Evolutionary conservation across 2,329 filamentous ascomycete species (phyloP), one percentile per base, ranked within the genome.

Genomic region (Fusarium sacchari): DNA sequence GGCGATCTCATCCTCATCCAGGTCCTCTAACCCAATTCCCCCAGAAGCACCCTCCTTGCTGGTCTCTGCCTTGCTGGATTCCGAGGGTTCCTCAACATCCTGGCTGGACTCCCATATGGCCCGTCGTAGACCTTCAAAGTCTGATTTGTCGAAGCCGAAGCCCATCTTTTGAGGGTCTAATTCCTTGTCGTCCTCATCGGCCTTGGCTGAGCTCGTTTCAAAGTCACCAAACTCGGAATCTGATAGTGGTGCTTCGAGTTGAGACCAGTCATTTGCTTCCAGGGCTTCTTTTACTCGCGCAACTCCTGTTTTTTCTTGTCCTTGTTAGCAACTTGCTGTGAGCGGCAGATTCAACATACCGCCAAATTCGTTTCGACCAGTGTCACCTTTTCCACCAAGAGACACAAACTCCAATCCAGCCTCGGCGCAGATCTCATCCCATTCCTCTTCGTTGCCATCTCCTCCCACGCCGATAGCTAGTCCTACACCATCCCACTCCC

Each of bases 191-290:
- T 80, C 77, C 5, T 80, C 78, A 14, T 72, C 77, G 22, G 71
- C 76, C 73, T 66, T 83, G 28, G 82, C 80, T 2, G 82, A 68
- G 60, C 81, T 76, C 2, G 80, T 81, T 64, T 83, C 81, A 11
- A 79, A 78, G 26, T 81, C 77, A 14, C 76, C 78, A 63, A 80
- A 80, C 42, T 82, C 80, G 8, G 77, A 80, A 49, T 76, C 70
- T 28, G 71, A 71, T 32, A 75, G 73, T 22, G 72, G 79, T 12
- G 53, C 73, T 14, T 73, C 75, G 17, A 72, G 72, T 59, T 82
- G 80, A 5, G 83, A 85, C 91, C 91, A 93, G 79, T 92, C 90
- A 77, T 92, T 93, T 22, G 90, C 84, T 76, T 92, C 87, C 20
- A 93, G 80, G 0, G 90, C 91, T 77, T 93, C 90, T 14, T 85